phyloP scores from a whole-genome alignment of 768 basidiomycete genomes.

The Polyporus arcularius region DNA sequence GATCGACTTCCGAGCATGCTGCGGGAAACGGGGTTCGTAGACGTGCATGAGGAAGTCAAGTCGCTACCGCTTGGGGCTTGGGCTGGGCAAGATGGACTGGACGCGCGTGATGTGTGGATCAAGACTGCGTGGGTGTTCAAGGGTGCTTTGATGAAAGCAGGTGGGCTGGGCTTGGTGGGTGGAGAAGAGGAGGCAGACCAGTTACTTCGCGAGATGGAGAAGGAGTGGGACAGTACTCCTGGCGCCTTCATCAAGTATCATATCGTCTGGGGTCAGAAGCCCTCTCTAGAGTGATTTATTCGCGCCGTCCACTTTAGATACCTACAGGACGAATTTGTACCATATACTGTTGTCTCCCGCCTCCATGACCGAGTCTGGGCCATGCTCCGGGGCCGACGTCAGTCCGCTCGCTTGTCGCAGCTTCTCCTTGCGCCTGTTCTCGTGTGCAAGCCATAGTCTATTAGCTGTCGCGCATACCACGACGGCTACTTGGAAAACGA shows the following conservation, averaged over 20 bases:
- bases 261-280: slow-evolving; percentile 12
- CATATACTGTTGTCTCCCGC: no score
- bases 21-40: slow-evolving; percentile 33
- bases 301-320: no score
- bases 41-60: slow-evolving; percentile 23
- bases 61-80: slow-evolving; percentile 26
- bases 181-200: slow-evolving; percentile 25
- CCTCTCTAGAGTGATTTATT: neutral
- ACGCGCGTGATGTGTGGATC: slow-evolving; percentile 19
- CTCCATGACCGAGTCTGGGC: no score
- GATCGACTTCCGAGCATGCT: slow-evolving; percentile 14
- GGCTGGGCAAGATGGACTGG: slow-evolving; percentile 27
- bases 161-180: slow-evolving; percentile 16
- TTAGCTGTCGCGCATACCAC: neutral
- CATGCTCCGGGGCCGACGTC: no score
- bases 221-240: slow-evolving; percentile 29
- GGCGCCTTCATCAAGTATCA: slow-evolving; percentile 12
- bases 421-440: neutral
- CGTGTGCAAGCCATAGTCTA: neutral
- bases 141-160: slow-evolving; percentile 23
- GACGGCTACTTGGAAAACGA: neutral
- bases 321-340: no score
- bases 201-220: slow-evolving; percentile 16
- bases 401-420: neutral
- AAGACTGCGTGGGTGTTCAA: slow-evolving; percentile 29